Evolutionary conservation across 2,329 filamentous ascomycete genomes (phyloP), one percentile per base, ranked within the genome.

Genomic region (Neonectria neomacrospora): DNA sequence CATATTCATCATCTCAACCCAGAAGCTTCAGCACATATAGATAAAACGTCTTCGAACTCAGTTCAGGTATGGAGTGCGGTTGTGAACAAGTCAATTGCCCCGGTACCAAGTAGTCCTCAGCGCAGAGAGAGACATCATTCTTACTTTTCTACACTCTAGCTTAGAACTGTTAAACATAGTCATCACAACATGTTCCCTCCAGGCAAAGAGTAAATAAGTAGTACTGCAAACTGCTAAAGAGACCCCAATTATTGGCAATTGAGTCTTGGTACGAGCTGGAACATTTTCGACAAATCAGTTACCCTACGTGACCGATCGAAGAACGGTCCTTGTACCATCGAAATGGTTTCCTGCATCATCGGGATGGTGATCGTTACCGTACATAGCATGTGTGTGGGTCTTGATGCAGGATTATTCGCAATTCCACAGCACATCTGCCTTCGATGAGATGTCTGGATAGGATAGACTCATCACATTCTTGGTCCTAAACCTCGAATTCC

Each of bases 251-350:
- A 32, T 1, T 8, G 7, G 11, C 7, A 26, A 6, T n/a, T 16
- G 14, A n/a, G 34, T n/a, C 34, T 2, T 37, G 5, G 6, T 6
- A 37, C 1, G 14, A 4, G 37, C 20, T 18, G 37, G 37, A 41
- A 41, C 6, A 1, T n/a, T 20, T 11, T 18, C 3, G 37, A 41
- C 8, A 41, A 41, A 37, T n/a, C n/a, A 45, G 30, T 20, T 51
- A 61, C 58, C 58, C 58, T 61, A 28, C 41, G 20, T 41, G 48
- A 22, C 41, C 41, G n/a, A 39, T 32, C 30, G 28, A 54, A 26
- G 20, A 41, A 18, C 1, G n/a, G 11, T 41, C n/a, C 37, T 41
- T 18, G 37, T n/a, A 41, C 37, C n/a, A 10, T 18, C 16, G 37
- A 16, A 39, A 37, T 10, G 2, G 14, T 47, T 20, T n/a, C 42